Evolutionary conservation across 306 rosid species (phyloP), one percentile per base, ranked within the genome.

Genomic region (Fagus crenata): DNA sequence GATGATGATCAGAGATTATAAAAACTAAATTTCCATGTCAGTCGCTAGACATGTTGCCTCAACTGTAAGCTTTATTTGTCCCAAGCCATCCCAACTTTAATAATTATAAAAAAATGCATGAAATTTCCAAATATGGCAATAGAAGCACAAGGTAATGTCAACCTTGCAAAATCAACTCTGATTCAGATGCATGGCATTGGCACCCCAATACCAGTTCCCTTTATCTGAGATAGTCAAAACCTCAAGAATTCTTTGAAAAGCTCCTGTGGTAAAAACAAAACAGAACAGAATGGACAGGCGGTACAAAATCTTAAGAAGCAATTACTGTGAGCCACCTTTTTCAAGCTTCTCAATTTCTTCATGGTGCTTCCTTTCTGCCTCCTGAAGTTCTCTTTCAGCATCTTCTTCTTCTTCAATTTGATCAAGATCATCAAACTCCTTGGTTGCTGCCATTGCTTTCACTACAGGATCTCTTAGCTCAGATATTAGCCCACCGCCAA

Each of bases 401-500:
- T 96, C 98, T 56, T 83, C 90, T 86, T 89, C 91, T 36, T 93
- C 98, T 87, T 96, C 98, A 41, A 93, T 83, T 76, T 81, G 78
- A 68, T 96, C 99, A 73, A 91, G 92, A 74, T 81, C 81, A 80
- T 96, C 99, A 59, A 96, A 96, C 72, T 91, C 97, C 76, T 93
- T 89, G 74, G 86, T 76, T 72, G 99, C 97, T 6, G 96, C 88
- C 99, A 93, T 90, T 60, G 97, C 99, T 81, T 82, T 96, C 84
- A 91, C 92, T 35, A 93, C 93, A 53, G 98, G 98, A 65, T 91
- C 98, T 87, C 98, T 89, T 37, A 93, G 89, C 84, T 84, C 89
- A 13, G 91, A 63, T 85, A 96, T 84, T 43, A 96, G 81, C 33
- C 99, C 99, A 53, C 98, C 99, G 63, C 92, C 97, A 78, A 96